Conservation (phyloP, 805 yeast species). For the Candida easanensis region DNA sequence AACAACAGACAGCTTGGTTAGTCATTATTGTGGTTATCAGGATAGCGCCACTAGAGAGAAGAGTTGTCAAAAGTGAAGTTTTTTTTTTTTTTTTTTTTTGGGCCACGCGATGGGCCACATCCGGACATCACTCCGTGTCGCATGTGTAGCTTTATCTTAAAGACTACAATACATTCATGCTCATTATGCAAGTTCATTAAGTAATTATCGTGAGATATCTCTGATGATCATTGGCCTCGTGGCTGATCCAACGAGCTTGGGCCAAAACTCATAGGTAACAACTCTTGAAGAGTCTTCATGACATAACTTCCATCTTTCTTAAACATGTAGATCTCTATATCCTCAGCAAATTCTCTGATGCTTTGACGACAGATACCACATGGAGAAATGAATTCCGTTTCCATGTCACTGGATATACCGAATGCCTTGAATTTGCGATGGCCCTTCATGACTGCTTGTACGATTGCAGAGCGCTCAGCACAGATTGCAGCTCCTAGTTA, state of each 20-base stretch:
- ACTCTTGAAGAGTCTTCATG: slow-evolving; percentile 51
- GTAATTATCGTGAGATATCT: too few species aligned
- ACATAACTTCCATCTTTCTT: slow-evolving; percentile 47
- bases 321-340: slow-evolving; percentile 68
- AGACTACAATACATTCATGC: too few species aligned
- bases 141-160: too few species aligned
- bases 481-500: slow-evolving; percentile 55
- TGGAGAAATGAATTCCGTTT: slow-evolving; percentile 62
- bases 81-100: not conserved
- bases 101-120: not conserved
- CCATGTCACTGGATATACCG: slow-evolving; percentile 62
- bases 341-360: slow-evolving; percentile 71
- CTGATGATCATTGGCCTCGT: too few species aligned
- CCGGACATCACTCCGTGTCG: not conserved
- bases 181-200: too few species aligned
- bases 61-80: not conserved
- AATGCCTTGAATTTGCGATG: slow-evolving; percentile 49
- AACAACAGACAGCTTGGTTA: slow-evolving; percentile 48
- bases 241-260: slow-evolving; percentile 37
- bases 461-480: slow-evolving; percentile 71
- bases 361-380: slow-evolving; percentile 95
- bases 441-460: slow-evolving; percentile 50
- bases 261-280: slow-evolving; percentile 84
- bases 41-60: not conserved
- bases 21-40: not conserved